Evolutionary conservation across 805 yeast species (phyloP).

Genomic region (Nakazawaea anatomiae): DNA sequence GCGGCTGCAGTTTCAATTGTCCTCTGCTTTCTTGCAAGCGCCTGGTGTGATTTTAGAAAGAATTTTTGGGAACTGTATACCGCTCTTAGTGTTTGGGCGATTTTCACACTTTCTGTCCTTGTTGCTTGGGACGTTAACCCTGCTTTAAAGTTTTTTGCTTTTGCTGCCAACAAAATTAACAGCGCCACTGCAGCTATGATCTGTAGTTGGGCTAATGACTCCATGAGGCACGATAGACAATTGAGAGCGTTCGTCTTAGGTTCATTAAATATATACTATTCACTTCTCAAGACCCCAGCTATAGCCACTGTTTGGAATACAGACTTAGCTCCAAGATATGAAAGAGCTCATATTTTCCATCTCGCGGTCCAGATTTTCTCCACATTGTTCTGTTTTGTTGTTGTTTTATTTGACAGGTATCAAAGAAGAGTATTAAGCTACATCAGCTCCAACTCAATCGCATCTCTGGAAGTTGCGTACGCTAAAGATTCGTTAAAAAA

Average conservation of each 20-base stretch:
- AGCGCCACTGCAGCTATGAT: slow-evolving; percentile 36
- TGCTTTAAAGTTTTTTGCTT: slow-evolving; percentile 29
- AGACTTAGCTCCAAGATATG: slow-evolving; percentile 49
- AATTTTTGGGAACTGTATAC: slow-evolving; percentile 49
- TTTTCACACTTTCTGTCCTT: slow-evolving; percentile 42
- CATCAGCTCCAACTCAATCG: neutral
- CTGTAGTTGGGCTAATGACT: slow-evolving; percentile 34
- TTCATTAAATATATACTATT: slow-evolving; percentile 54
- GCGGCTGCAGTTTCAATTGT: slow-evolving; percentile 44
- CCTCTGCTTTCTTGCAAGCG: slow-evolving; percentile 36
- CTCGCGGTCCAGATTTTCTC: slow-evolving; percentile 1
- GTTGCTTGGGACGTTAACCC: slow-evolving; percentile 51
- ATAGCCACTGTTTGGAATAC: slow-evolving; percentile 35
- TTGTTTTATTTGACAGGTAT: slow-evolving; percentile 5
- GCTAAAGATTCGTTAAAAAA: no score
- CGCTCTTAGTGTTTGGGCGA: slow-evolving; percentile 33
- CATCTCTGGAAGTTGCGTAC: no score
- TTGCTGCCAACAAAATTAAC: slow-evolving; percentile 49
- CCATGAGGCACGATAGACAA: slow-evolving; percentile 46
- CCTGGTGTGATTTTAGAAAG: slow-evolving; percentile 35
- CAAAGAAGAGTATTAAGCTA: slow-evolving; percentile 2
- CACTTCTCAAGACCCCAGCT: slow-evolving; percentile 29
- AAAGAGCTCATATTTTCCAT: slow-evolving; percentile 1
- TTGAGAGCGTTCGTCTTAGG: slow-evolving; percentile 61
- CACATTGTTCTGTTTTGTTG: neutral